Percentiles rank a stretch among this genome's conserved stretches.
Conservation (phyloP, 495 filamentous ascomycete genomes). For the Diplogelasinospora grovesii region DNA sequence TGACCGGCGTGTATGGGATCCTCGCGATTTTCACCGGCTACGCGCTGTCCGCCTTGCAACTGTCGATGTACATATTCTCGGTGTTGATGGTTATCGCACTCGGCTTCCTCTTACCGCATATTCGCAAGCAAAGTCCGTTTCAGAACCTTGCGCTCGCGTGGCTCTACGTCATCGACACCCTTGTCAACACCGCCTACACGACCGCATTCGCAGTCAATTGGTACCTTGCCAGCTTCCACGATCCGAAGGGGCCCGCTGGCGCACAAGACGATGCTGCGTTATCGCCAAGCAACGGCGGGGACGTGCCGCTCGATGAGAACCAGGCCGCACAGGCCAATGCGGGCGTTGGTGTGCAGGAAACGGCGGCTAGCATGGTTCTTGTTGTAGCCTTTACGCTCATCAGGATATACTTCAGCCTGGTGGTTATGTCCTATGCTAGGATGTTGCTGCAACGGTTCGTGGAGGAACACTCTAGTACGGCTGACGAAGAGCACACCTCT, state of each 20-base stretch:
- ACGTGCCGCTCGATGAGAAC: constrained; percentile 3
- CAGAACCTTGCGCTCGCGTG: constrained; percentile 66
- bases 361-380: constrained; percentile 66
- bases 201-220: constrained; percentile 71
- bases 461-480: constrained; percentile 35
- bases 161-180: constrained; percentile 70
- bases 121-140: constrained; percentile 61
- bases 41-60: constrained; percentile 54
- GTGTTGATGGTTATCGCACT: constrained; percentile 56
- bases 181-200: constrained; percentile 73
- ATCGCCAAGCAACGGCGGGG: constrained; percentile 16
- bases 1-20: constrained; percentile 79
- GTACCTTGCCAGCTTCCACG: constrained; percentile 63
- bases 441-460: constrained; percentile 57
- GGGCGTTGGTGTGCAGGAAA: constrained; percentile 60
- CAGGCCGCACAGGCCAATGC: constrained; percentile 7
- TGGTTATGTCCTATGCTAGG: constrained; percentile 75
- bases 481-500: constrained; percentile 30
- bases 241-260: constrained; percentile 6
- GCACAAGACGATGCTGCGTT: constrained; percentile 12
- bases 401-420: constrained; percentile 68
- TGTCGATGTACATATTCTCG: constrained; percentile 83
- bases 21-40: constrained; percentile 75
- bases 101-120: constrained; percentile 58
- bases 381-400: constrained; percentile 65